Base-by-base conservation (phyloP, 768 basidiomycete species). In the Boletus sensibilis region DNA sequence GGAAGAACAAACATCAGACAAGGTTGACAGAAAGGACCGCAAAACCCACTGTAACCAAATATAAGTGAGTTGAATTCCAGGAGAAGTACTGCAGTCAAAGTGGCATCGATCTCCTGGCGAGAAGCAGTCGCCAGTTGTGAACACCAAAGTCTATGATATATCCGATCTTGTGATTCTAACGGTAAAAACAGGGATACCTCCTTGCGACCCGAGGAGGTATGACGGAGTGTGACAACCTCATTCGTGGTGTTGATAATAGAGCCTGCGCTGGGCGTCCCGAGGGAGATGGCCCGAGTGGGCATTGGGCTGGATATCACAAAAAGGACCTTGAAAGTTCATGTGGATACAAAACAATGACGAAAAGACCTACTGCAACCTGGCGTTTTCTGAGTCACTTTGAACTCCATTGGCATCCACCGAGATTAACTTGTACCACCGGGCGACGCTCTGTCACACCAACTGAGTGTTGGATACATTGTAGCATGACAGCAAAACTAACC, bases 11-110 rank as follows among this genome's bases (percentile, higher is more conserved):
- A 43, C 12, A 20, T 62, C 10, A 61, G 18, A 31, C 29, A 21
- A 44, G 3, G 13, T 3, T 10, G 14, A 14, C 12, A 34, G 14
- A 23, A 21, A 37, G 18, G 14, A 34, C 4, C 11, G 8, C 21
- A 48, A 51, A 4, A 69, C 82, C 34, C 60, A 90, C 90, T 79
- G 60, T 78, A 83, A 39, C 91, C 92, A 44, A 86, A 71, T 34
- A 92, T 61, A 25, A 94, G 74, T 0, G 70, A 52, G 35, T 84
- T 81, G 0, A 82, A 69, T 43, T 85, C 84, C 9, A 92, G 65
- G 5, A 87, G 84, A 29, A 86, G 70, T 11, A 79, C 64, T 1
- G 74, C 72, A 5, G 79, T 78, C 40, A 79, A 48, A 39, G 43
- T 57, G 38, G 55, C 52, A 42, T 55, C 50, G 1, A 3, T 38